Conservation (phyloP, 2,329 filamentous ascomycete genomes). For the Emericellopsis atlantica region DNA sequence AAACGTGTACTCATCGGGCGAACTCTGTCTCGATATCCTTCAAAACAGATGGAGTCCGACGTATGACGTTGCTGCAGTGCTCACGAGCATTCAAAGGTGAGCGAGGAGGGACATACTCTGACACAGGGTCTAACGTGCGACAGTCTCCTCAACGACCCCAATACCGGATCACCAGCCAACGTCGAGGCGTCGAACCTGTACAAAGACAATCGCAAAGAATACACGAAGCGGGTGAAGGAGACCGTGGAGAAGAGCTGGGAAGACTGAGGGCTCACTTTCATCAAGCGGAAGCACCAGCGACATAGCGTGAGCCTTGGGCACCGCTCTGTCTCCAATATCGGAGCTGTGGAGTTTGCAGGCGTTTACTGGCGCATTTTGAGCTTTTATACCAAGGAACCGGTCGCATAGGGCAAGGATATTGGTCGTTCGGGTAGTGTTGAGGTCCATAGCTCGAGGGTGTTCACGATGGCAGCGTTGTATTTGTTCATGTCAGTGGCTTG, state of each 20-base stretch:
- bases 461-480: background rate
- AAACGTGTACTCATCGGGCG: slow-evolving; percentile 94
- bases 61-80: slow-evolving; percentile 91
- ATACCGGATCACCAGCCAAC: slow-evolving; percentile 95
- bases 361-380: no score
- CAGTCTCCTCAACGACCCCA: slow-evolving; percentile 92
- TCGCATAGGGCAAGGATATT: no score
- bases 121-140: background rate
- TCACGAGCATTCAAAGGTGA: slow-evolving; percentile 96
- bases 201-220: slow-evolving; percentile 95
- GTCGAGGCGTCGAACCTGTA: slow-evolving; percentile 97
- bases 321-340: background rate
- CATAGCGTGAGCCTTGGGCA: background rate
- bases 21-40: slow-evolving; percentile 90
- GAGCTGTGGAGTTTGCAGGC: no score
- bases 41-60: slow-evolving; percentile 98
- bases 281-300: no score
- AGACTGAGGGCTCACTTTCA: slow-evolving; percentile 37
- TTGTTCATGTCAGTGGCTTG: no score
- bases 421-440: no score
- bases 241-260: slow-evolving; percentile 99
- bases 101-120: background rate
- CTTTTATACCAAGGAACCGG: no score
- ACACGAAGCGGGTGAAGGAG: slow-evolving; percentile 87
- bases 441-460: no score